Conservation (phyloP, 345 rosid species). For the Salix koriyanagi region DNA sequence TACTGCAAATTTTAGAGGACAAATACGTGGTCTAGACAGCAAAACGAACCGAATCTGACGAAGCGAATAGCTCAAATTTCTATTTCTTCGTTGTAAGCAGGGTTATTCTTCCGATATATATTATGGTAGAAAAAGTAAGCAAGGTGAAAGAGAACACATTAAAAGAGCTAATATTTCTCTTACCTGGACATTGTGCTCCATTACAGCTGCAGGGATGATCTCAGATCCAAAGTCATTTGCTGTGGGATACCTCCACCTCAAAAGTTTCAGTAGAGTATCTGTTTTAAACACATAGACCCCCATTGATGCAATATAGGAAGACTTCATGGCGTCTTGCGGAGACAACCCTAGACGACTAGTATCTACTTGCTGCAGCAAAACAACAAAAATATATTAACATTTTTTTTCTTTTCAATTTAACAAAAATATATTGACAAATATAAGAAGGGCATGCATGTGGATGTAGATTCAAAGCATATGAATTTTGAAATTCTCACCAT, state of each 20-base stretch:
- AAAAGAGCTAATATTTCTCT: constrained; percentile 8
- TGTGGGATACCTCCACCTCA: constrained; percentile 71
- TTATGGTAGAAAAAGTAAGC: neutral
- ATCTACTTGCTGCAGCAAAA: constrained; percentile 59
- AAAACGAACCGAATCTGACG: neutral
- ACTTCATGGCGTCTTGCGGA: constrained; percentile 52
- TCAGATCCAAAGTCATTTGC: constrained; percentile 94
- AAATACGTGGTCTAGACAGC: neutral
- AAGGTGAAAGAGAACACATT: neutral
- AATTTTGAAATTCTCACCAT: constrained; percentile 53
- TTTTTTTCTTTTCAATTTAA: no score
- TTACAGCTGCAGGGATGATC: constrained; percentile 82
- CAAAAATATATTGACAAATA: no score
- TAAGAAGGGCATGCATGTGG: neutral
- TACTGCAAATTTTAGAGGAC: neutral
- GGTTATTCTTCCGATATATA: neutral
- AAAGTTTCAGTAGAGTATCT: constrained; percentile 59
- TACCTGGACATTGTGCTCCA: constrained; percentile 78
- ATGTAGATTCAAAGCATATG: neutral
- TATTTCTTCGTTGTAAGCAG: neutral
- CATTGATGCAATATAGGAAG: constrained; percentile 90
- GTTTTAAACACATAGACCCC: constrained; percentile 87
- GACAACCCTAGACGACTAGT: constrained; percentile 63
- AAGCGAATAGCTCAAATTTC: neutral
- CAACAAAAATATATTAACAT: neutral